Evolutionary conservation across 1,284 basidiomycete genomes (phyloP).

Genomic region (Afroboletus lepidellus): DNA sequence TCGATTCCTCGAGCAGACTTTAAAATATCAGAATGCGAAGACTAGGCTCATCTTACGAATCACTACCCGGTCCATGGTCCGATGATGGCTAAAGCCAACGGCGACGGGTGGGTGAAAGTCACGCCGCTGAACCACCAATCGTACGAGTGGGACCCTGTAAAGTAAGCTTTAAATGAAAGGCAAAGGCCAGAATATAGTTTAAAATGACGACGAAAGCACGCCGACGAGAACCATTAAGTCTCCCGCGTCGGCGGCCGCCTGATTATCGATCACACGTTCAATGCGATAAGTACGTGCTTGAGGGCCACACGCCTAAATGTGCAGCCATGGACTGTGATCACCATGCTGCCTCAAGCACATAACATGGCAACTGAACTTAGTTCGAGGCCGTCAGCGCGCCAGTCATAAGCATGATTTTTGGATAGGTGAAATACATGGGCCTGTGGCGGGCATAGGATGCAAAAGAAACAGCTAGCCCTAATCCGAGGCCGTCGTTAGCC

Average conservation of each 20-base stretch:
- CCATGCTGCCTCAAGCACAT: neutral
- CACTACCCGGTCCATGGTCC: slow-evolving; percentile 1
- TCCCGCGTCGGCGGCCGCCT: neutral
- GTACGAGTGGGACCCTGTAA: neutral
- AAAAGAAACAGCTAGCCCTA: slow-evolving; percentile 42
- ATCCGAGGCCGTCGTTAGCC: slow-evolving; percentile 61
- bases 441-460: slow-evolving; percentile 39
- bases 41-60: neutral
- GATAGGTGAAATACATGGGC: slow-evolving; percentile 47
- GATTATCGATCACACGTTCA: neutral
- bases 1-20: neutral
- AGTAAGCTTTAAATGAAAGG: neutral
- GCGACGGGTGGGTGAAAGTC: neutral
- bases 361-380: neutral
- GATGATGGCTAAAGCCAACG: slow-evolving; percentile 1
- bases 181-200: neutral
- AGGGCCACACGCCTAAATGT: neutral
- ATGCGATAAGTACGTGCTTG: neutral
- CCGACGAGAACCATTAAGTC: neutral
- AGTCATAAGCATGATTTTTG: slow-evolving; percentile 28
- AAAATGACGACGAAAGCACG: neutral
- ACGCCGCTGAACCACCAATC: neutral
- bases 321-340: neutral
- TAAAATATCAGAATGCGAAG: neutral
- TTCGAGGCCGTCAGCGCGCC: slow-evolving; percentile 4